These are phyloP conservation scores for Discostella stelligera DNA, from an alignment of 352 stramenopile genomes.

Conservation along the genomic window DNA sequence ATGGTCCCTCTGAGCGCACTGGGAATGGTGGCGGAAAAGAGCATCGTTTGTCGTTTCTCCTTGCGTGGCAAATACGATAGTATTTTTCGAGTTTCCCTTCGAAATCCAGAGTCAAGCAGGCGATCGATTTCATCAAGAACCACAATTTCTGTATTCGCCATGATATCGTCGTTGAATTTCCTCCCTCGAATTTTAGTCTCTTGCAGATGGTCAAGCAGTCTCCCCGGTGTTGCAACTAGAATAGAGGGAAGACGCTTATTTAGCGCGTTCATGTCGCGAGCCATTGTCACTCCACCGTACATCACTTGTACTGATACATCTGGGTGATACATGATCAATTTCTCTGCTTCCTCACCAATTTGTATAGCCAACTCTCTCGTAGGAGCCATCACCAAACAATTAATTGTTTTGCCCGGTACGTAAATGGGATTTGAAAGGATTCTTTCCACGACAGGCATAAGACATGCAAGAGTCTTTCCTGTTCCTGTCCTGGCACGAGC, in stretches of 20 bases:
- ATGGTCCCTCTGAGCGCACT: constrained; percentile 87
- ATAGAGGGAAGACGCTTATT: constrained; percentile 82
- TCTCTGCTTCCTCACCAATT: constrained; percentile 88
- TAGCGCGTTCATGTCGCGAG: constrained; percentile 67
- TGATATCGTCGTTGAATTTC: constrained; percentile 97
- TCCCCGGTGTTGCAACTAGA: constrained; percentile 96
- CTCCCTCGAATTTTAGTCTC: constrained; percentile 93
- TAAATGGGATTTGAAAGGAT: constrained; percentile 56
- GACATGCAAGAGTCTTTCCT: constrained; percentile 88
- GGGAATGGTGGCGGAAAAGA: constrained; percentile 98
- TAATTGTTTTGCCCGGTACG: constrained; percentile 56
- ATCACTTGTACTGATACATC: constrained; percentile 77
- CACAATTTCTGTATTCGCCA: constrained; percentile 95
- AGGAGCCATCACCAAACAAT: constrained; percentile 84
- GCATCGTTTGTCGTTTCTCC: constrained; percentile 85
- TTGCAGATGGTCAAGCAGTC: constrained; percentile 99
- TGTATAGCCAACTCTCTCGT: constrained; percentile 88
- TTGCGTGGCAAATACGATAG: constrained; percentile 79
- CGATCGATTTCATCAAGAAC: constrained; percentile 84
- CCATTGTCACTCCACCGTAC: constrained; percentile 85
- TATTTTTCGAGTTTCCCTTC: constrained; percentile 95
- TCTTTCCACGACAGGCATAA: constrained; percentile 84
- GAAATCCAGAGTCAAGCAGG: constrained; percentile 99
- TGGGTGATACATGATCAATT: constrained; percentile 85
- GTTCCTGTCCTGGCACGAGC: constrained; percentile 90